Evolutionary conservation across 1,139 yeast species (phyloP), one percentile per base, ranked within the genome.

Genomic region (Yamadazyma atlantica): DNA sequence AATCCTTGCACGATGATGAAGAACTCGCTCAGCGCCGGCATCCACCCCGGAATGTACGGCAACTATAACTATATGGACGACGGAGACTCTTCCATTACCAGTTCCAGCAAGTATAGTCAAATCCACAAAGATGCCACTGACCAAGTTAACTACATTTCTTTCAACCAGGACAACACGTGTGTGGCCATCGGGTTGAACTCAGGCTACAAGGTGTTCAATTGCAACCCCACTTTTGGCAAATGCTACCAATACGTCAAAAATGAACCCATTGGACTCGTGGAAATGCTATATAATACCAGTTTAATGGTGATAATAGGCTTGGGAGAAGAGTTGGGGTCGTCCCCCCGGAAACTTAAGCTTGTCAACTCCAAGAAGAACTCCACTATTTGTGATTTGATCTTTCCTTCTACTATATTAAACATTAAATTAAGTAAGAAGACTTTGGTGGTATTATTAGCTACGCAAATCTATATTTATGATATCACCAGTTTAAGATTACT

Each of bases 121-220:
- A 31, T 37, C 12, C 35, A 29, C 7, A 45, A 40, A 35, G 43
- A 38, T 5, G 33, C 42, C 4, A 37, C 41, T 27, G 61, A 58
- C 31, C 48, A 50, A 14, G 73, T 81, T 42, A 79, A 78, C 54
- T 75, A 70, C 54, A 75, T 89, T 43, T 78, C 84, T 36, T 92
- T 92, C 70, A 92, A 92, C 62, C 98, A 92, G 65, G 95, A 90
- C 58, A 85, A 85, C 41, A 73, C 89, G 41, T 90, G 97, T 57
- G 74, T 90, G 21, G 88, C 96, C 1, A 77, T 88, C 5, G 97
- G 96, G 2, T 75, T 87, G 8, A 74, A 75, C 33, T 68, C 68
- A 39, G 94, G 95, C n/a, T 88, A 86, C 60, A 80, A 79, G 50
- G 85, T 92, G 36, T 90, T 81, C 69, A 86, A 85, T 57, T 88